phyloP scores from a whole-genome alignment of 495 filamentous ascomycete genomes.

The Penicillium paxilli region DNA sequence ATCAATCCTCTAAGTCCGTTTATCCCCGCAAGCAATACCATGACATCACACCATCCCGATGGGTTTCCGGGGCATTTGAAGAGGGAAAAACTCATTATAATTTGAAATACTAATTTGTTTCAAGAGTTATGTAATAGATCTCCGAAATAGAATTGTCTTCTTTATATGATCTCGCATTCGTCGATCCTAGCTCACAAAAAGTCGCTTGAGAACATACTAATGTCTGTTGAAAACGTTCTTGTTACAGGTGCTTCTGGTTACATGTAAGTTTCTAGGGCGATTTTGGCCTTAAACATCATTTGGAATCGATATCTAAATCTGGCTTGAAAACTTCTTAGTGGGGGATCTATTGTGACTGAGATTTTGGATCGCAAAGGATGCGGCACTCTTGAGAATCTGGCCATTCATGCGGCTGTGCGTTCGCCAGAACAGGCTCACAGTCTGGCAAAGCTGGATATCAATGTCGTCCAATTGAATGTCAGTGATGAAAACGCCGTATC shows the following conservation, averaged over 20 bases:
- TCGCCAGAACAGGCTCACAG: conserved; percentile 9
- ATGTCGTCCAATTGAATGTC: conserved; percentile 1
- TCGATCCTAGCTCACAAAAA: neutral
- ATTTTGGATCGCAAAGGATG: neutral
- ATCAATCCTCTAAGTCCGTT: neutral
- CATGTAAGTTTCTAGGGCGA: neutral
- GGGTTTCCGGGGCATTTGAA: neutral
- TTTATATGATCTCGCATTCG: neutral
- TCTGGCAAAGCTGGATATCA: neutral
- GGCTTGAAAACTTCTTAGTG: neutral
- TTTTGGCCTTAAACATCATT: neutral
- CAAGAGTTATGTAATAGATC: neutral
- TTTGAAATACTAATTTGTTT: neutral
- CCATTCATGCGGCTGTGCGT: conserved; percentile 6
- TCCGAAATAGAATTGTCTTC: neutral
- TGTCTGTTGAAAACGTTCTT: neutral
- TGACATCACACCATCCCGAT: neutral
- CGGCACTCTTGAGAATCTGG: neutral
- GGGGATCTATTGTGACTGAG: neutral
- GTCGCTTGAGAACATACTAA: neutral
- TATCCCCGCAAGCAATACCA: neutral
- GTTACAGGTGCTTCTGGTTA: conserved; percentile 2
- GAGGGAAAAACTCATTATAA: neutral
- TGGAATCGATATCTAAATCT: neutral
- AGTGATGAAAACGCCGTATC: conserved; percentile 1